phyloP scores from a whole-genome alignment of 371 early-diverging fungal genomes.

The Basidiobolus meristosporus region DNA sequence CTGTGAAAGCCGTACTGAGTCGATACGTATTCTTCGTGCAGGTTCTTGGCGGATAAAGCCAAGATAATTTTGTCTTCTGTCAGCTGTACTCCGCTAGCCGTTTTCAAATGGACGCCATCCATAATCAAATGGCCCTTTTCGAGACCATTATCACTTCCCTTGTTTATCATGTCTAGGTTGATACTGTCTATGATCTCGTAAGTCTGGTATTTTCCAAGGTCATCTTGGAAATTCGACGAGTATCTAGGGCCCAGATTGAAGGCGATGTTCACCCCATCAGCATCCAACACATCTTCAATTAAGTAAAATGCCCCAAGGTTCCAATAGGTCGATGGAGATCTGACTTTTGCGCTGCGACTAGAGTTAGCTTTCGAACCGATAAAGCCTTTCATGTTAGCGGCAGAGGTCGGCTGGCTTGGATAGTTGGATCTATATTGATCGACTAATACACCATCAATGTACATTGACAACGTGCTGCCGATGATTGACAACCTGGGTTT shows the following conservation, averaged over 20 bases:
- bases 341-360: conserved; percentile 6
- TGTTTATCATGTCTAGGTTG: neutral
- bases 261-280: conserved; percentile 22
- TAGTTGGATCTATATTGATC: conserved; percentile 38
- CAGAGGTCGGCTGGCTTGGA: conserved; percentile 19
- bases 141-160: neutral
- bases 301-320: conserved; percentile 47
- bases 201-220: conserved; percentile 23
- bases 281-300: conserved; percentile 31
- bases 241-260: conserved; percentile 41
- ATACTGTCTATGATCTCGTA: conserved; percentile 11
- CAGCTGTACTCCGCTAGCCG: too few relatives aligned
- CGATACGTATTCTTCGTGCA: too few relatives aligned
- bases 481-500: conserved; percentile 29
- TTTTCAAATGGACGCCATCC: neutral
- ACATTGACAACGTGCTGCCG: conserved; percentile 29
- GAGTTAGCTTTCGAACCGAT: conserved; percentile 17
- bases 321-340: conserved; percentile 22
- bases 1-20: too few relatives aligned
- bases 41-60: too few relatives aligned
- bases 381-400: conserved; percentile 13
- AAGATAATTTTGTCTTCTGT: too few relatives aligned
- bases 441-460: conserved; percentile 36
- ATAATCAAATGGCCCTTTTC: neutral
- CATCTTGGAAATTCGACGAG: conserved; percentile 37